A percentile compares a stretch with the other conserved stretches of the same genome.
Conservation (phyloP, 768 basidiomycete genomes). For the Boletus pseudopeckii region DNA sequence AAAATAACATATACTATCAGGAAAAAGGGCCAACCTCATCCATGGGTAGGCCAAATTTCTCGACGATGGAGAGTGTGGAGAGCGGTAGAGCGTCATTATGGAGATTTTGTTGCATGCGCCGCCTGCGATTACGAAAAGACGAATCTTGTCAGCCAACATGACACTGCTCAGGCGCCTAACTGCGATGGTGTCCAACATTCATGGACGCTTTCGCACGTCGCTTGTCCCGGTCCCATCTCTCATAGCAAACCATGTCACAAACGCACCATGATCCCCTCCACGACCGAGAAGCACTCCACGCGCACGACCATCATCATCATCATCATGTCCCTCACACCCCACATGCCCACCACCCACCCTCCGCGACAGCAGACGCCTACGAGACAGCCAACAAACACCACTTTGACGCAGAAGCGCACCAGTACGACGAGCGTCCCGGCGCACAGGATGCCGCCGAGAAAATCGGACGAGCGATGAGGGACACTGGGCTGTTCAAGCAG, state of each 20-base stretch:
- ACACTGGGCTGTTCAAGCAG: conserved; percentile 48
- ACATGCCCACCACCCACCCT: not conserved
- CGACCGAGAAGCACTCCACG: not conserved
- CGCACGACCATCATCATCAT: not conserved
- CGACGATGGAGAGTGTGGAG: too few species aligned
- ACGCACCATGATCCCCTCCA: not conserved
- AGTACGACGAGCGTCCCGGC: conserved; percentile 24
- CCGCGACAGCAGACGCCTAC: not conserved
- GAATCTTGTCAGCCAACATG: too few species aligned
- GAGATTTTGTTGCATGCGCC: too few species aligned
- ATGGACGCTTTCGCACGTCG: too few species aligned
- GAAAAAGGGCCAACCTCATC: too few species aligned
- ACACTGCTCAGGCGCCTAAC: too few species aligned
- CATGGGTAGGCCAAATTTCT: too few species aligned
- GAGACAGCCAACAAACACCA: conserved; percentile 25
- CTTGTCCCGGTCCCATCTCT: too few species aligned
- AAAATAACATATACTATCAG: too few species aligned
- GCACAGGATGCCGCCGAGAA: conserved; percentile 20
- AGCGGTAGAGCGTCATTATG: too few species aligned
- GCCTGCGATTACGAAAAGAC: too few species aligned
- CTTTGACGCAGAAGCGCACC: conserved; percentile 25
- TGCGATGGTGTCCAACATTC: too few species aligned
- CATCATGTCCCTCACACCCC: not conserved
- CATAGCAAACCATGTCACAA: not conserved
- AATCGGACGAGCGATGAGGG: conserved; percentile 28